These are phyloP conservation scores for Arctium lappa DNA, from an alignment of 129 eudicot species.

Conservation along the genomic window DNA sequence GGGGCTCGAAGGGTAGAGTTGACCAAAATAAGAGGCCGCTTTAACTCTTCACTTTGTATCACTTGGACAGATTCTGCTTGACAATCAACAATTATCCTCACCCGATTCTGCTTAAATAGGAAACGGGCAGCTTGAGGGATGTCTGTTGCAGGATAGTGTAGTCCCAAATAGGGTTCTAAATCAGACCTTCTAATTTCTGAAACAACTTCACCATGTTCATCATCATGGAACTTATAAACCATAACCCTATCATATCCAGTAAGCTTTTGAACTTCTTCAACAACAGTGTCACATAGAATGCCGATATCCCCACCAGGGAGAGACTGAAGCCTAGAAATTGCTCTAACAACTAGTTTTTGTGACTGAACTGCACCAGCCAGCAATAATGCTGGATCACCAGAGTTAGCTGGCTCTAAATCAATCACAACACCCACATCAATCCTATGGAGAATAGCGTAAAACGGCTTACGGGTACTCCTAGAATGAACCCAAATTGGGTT, in stretches of 20 bases:
- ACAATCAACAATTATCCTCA: constrained; percentile 63
- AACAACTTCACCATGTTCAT: constrained; percentile 70
- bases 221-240: constrained; percentile 77
- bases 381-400: constrained; percentile 47
- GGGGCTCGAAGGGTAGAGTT: constrained; percentile 75
- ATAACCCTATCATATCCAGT: constrained; percentile 76
- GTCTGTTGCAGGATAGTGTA: constrained; percentile 75
- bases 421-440: constrained; percentile 68
- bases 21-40: constrained; percentile 54
- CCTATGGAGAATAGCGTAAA: constrained; percentile 69
- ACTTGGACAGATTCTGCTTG: constrained; percentile 40
- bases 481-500: constrained; percentile 76
- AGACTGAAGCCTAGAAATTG: constrained; percentile 56
- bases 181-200: constrained; percentile 58
- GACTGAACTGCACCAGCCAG: constrained; percentile 62
- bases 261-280: constrained; percentile 65
- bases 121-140: constrained; percentile 78
- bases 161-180: constrained; percentile 64
- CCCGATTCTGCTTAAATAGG: constrained; percentile 71
- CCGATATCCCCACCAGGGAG: constrained; percentile 67
- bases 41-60: constrained; percentile 42
- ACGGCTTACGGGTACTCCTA: constrained; percentile 42
- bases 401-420: constrained; percentile 71
- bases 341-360: constrained; percentile 58
- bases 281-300: constrained; percentile 56